Base-by-base conservation (phyloP, 164 flowering plant genomes). In the Tetracentron sinense region DNA sequence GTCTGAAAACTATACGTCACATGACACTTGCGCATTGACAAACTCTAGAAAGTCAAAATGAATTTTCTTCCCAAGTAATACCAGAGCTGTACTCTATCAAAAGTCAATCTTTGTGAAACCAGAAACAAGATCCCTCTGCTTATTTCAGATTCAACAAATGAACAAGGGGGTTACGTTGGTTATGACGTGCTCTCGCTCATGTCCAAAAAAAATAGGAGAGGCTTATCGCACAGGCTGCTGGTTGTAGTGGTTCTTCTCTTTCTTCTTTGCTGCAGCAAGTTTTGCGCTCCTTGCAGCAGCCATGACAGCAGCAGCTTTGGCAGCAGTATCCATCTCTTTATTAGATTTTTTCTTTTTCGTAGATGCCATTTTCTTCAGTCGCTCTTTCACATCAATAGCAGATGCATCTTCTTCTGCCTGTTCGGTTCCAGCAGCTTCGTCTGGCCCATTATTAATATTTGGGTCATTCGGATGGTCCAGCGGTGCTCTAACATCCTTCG, bases 201-300 rank as follows among this genome's bases (percentile, higher is more conserved):
- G 59, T 47, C 52, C 42, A 54, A 51, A 38, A 64, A 68, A 3
- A 48, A 46, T 19, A 22, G 46, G 33, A 38, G 52, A 54, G n/a
- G 20, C 65, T 80, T 78, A 83, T 78, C 87, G 71, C 47, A 77
- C 72, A 0, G 88, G 88, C 70, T 86, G 88, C 80, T 72, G 82
- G 77, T 87, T 89, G 77, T 87, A 89, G 61, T 89, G 96, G 63
- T 77, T 83, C 77, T 87, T 89, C 75, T 89, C 93, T 69, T 89
- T 95, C 75, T 95, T 95, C 88, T 95, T 95, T 47, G 97, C 96
- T 22, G 99, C 99, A 42, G 96, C 97, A 52, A 93, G 87, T 70
- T 62, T 87, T 47, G 94, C 90, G 65, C 73, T 80, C 77, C 96
- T 85, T n/a, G 89, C 84, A 33, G 93, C 87, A 38, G 91, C 93